Base-by-base conservation (phyloP, 2,329 filamentous ascomycete genomes). In the Elsinoe arachidis region DNA sequence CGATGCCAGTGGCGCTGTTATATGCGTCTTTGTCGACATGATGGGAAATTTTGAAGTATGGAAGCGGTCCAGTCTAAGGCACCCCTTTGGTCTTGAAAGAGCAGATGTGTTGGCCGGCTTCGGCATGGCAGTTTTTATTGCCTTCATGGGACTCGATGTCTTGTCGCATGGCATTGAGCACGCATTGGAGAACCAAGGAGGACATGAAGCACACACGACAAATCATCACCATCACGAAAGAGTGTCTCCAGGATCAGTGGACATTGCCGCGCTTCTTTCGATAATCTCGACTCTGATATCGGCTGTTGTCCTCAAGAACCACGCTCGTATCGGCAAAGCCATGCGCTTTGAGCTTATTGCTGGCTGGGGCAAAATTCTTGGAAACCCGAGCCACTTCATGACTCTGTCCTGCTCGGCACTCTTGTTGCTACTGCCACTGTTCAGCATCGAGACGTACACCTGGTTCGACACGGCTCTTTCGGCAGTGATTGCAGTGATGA, bases 41-140 rank as follows among this genome's bases (percentile, higher is more conserved):
- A 82, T 96, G 49, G 85, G 88, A 54, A 99, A 99, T 70, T 99
- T 99, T 66, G 93, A 99, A 69, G 91, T 97, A 39, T 99, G 93
- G 93, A 89, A 90, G 62, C 83, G 92, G 47, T 92, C 88, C 64
- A 95, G 86, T 63, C 87, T 99, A 64, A 85, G 91, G 21, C 90
- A 99, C 72, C 93, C 93, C 0, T 99, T 99, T 68, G 69, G 86
- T 2, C 81, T 99, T 21, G 90, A 96, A 73, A 83, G 93, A 56
- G 88, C 88, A 59, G 93, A 99, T 72, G 92, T 99, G 4, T 81
- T 99, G 14, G 90, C 91, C 35, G 93, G 93, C 15, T 96, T 99
- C 63, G 93, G 91, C 60, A 90, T 97, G 84, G 95, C 90, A 54
- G 87, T 99, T 38, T 90, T 96, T 61, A 81, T 99, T 11, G 82